phyloP scores from a whole-genome alignment of 768 basidiomycete genomes.

The Hygrocybe coccinea region DNA sequence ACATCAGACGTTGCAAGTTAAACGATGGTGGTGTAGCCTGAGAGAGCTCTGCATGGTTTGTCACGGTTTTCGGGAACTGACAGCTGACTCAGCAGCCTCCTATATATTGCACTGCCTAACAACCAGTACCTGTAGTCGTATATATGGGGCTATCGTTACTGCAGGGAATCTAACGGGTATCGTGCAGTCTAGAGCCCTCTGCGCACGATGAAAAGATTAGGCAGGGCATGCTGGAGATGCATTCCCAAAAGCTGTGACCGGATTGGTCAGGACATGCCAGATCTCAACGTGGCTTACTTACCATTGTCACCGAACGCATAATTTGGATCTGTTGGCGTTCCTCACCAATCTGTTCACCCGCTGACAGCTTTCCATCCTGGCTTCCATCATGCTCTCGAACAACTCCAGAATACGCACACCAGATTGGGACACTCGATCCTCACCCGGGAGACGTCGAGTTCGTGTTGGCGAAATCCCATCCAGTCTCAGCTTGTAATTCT shows the following conservation, averaged over 20 bases:
- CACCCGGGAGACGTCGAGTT: constrained; percentile 13
- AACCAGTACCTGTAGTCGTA: too few species aligned
- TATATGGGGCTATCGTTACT: too few species aligned
- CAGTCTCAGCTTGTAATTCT: constrained; percentile 47
- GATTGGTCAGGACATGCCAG: not conserved
- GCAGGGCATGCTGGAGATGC: too few species aligned
- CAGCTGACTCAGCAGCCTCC: too few species aligned
- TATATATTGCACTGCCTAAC: too few species aligned
- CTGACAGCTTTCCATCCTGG: constrained; percentile 72
- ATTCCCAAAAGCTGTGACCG: not conserved
- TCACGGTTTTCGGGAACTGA: too few species aligned
- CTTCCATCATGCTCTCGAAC: constrained; percentile 69
- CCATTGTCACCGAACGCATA: constrained; percentile 22
- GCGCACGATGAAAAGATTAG: too few species aligned
- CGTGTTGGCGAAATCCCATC: constrained; percentile 26
- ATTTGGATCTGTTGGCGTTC: constrained; percentile 36
- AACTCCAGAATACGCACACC: constrained; percentile 55
- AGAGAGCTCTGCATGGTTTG: too few species aligned
- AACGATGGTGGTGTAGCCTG: not conserved
- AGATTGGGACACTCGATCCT: constrained; percentile 13
- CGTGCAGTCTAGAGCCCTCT: too few species aligned
- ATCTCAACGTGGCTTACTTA: not conserved
- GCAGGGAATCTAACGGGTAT: too few species aligned
- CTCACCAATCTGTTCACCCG: constrained; percentile 56
- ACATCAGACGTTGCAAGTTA: constrained; percentile 27